Percentiles rank a stretch among this genome's conserved stretches.
Evolutionary conservation across 2,329 filamentous ascomycete genomes (phyloP).

Genomic region (Paracamarosporium sp.): DNA sequence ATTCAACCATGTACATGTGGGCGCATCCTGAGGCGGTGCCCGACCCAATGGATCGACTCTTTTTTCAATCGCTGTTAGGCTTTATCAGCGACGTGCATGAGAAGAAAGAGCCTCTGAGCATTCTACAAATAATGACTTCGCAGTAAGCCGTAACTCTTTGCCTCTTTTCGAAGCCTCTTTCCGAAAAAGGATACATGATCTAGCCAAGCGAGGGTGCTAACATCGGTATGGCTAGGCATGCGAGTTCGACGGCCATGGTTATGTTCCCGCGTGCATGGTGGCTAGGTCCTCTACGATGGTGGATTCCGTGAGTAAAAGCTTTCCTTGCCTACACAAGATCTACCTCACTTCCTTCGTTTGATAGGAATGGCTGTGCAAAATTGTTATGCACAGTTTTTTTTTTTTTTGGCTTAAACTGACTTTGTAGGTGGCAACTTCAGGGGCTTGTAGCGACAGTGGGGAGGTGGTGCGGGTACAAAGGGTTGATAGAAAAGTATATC

Average conservation of each 20-base stretch:
- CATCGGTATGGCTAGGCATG: not conserved
- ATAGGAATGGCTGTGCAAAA: too few species aligned
- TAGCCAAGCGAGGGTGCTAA: not conserved
- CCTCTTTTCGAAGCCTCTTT: too few species aligned
- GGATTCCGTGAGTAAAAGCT: not conserved
- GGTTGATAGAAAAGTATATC: constrained; percentile 24
- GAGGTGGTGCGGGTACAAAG: constrained; percentile 15
- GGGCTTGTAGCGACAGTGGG: constrained; percentile 15
- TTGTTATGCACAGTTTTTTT: too few species aligned
- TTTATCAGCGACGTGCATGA: constrained; percentile 20
- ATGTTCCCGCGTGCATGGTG: too few species aligned
- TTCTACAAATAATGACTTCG: constrained; percentile 23
- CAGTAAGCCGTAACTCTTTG: too few species aligned
- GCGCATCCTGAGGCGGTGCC: constrained; percentile 19
- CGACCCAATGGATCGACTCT: constrained; percentile 22
- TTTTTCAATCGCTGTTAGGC: constrained; percentile 21
- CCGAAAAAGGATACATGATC: not conserved
- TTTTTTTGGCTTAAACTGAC: too few species aligned
- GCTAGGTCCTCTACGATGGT: not conserved
- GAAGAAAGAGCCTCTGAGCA: constrained; percentile 17
- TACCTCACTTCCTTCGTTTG: too few species aligned
- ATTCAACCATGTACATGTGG: constrained; percentile 19
- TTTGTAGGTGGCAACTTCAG: constrained; percentile 13
- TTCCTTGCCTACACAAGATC: too few species aligned
- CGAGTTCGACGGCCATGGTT: not conserved